phyloP scores from a whole-genome alignment of 108 stramenopile species.

The Nannochloropsis salina region DNA sequence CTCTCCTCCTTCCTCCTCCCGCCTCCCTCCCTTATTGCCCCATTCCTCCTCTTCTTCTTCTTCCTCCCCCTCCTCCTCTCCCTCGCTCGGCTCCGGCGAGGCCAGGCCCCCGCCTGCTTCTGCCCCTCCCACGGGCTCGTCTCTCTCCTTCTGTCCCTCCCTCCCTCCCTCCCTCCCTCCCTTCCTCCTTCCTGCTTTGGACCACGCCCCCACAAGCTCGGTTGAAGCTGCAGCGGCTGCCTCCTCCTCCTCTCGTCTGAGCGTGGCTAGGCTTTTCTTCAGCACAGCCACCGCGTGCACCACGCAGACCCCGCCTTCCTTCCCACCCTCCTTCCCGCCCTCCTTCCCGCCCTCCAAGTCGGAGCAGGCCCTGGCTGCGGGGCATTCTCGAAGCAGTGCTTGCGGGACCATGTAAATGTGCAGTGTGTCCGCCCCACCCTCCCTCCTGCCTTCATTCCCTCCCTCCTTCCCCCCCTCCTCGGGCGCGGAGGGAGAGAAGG shows the following conservation, averaged over 20 bases:
- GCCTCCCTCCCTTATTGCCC: neutral
- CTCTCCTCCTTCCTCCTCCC: neutral
- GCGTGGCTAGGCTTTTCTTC: neutral
- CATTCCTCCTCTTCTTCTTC: neutral
- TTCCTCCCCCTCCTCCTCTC: neutral
- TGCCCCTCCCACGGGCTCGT: neutral
- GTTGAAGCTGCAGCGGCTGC: neutral
- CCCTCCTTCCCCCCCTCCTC: neutral
- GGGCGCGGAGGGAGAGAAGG: neutral
- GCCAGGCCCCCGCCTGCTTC: neutral
- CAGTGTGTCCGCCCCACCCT: neutral
- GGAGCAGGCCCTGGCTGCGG: neutral
- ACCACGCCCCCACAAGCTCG: neutral
- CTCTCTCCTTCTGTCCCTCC: neutral
- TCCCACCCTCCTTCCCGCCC: neutral
- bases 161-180: too few relatives aligned
- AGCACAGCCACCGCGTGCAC: neutral
- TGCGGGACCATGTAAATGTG: neutral
- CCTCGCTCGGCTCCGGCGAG: neutral
- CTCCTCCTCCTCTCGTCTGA: neutral
- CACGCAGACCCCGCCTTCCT: neutral
- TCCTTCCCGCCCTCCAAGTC: too few relatives aligned
- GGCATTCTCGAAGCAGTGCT: neutral
- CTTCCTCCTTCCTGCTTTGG: too few relatives aligned
- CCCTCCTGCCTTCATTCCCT: neutral